A percentile compares a stretch with the other conserved stretches of the same genome.
phyloP scores from a whole-genome alignment of 2,329 filamentous ascomycete genomes.

The Xylariaceae sp. region DNA sequence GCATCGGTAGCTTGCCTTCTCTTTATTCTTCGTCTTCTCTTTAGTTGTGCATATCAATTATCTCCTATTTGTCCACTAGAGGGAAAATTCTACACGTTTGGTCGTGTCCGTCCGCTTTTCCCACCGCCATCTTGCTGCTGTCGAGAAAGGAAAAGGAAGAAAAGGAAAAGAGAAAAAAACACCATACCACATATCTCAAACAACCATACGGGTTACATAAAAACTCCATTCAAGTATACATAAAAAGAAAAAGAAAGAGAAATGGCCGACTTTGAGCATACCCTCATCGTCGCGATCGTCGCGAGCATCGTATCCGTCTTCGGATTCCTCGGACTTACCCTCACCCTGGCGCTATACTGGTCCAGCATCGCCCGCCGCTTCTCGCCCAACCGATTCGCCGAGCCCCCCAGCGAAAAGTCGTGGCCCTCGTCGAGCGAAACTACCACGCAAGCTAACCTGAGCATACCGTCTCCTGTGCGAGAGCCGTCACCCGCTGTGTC shows the following conservation, averaged over 20 bases:
- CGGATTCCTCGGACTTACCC: constrained; percentile 13
- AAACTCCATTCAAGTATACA: not conserved
- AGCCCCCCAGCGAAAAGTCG: constrained; percentile 19
- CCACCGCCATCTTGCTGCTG: no score
- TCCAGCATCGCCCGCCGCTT: constrained; percentile 16
- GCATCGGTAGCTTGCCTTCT: no score
- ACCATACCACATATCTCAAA: not conserved
- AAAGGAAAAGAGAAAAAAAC: no score
- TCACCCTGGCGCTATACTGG: constrained; percentile 19
- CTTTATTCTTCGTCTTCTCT: no score
- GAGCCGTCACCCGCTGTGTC: constrained; percentile 7
- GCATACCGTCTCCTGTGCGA: not conserved
- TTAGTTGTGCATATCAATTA: no score
- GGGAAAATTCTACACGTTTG: no score
- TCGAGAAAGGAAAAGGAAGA: no score
- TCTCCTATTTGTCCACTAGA: no score
- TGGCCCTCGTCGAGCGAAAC: constrained; percentile 15
- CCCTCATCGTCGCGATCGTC: constrained; percentile 18
- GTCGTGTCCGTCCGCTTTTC: no score
- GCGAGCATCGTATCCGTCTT: constrained; percentile 16
- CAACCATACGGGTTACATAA: constrained; percentile 1
- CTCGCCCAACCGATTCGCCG: constrained; percentile 17
- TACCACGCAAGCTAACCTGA: constrained; percentile 3
- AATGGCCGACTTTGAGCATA: constrained; percentile 13
- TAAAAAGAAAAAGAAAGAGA: not conserved